Evolutionary conservation across 768 basidiomycete genomes (phyloP).

Genomic region (Tricholomella constricta): DNA sequence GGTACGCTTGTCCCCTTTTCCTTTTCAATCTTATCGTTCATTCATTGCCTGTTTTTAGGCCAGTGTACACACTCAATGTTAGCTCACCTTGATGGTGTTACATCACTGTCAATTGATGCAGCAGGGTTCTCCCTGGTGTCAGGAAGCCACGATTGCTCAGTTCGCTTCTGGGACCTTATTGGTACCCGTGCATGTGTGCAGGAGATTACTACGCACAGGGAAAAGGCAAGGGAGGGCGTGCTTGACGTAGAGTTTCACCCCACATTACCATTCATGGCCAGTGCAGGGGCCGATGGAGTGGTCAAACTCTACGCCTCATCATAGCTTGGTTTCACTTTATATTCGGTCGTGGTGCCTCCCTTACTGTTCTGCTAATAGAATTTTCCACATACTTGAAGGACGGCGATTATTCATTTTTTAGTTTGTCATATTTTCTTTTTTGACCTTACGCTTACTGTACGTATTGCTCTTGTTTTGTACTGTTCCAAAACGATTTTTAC

Average conservation of each 20-base stretch:
- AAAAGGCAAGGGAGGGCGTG: constrained; percentile 90
- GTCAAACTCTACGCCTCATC: constrained; percentile 90
- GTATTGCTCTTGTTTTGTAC: constrained; percentile 23
- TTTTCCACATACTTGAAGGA: constrained; percentile 36
- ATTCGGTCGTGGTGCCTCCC: constrained; percentile 1
- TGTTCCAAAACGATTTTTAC: constrained; percentile 20
- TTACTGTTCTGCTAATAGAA: constrained; percentile 29
- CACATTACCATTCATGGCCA: constrained; percentile 83
- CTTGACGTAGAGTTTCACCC: constrained; percentile 86
- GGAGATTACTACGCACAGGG: constrained; percentile 86
- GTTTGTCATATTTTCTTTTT: constrained; percentile 29
- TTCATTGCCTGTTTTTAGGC: constrained; percentile 41
- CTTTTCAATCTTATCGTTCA: background rate
- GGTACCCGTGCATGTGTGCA: constrained; percentile 81
- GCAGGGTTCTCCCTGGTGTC: constrained; percentile 88
- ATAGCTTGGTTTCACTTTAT: constrained; percentile 33
- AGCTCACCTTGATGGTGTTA: constrained; percentile 90
- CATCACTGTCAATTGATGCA: constrained; percentile 86
- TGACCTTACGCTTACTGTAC: constrained; percentile 22
- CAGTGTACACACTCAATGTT: constrained; percentile 89
- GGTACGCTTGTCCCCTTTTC: constrained; percentile 53
- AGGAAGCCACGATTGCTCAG: constrained; percentile 90
- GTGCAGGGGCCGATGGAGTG: constrained; percentile 94
- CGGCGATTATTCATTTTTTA: constrained; percentile 23
- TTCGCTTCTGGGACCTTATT: constrained; percentile 93